Base-by-base conservation (phyloP, 164 flowering plant species). In the Macadamia tetraphylla region DNA sequence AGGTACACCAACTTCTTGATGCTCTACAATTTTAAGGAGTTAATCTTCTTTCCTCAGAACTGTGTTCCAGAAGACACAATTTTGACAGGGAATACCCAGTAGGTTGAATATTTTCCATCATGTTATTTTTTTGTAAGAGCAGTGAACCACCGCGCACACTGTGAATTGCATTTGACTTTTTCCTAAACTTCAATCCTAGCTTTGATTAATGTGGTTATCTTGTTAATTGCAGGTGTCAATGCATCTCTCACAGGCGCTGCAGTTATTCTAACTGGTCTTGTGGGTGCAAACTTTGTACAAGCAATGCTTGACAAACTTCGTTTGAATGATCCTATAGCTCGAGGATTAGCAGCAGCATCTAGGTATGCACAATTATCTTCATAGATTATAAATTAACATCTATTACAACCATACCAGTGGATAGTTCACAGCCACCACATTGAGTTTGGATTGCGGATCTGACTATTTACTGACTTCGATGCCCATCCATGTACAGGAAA, bases 341-440 rank as follows among this genome's bases (percentile, higher is more conserved):
- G 96, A 64, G 98, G 96, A 77, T 87, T 94, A 65, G 98, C 98
- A 60, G 91, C 98, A 55, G 97, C 98, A 55, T 91, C 98, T 18
- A 94, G 98, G 98, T 94, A 81, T 62, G 60, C 23, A 32, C 52
- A 29, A 18, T 11, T 42, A 10, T 46, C 49, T 14, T 2, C 29
- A 3, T 1, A 13, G 3, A 6, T 5, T 7, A n/a, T 52, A 51
- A 29, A 30, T 53, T 9, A 15, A 53, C 9, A 29, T 14, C 11
- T 13, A 58, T 43, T 43, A 30, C 23, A 23, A 43, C 48, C 48
- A 43, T 43, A 43, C 6, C 9, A 43, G 48, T 23, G 23, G 23
- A 23, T 23, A 23, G 23, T 23, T 23, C 23, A 23, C 23, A 23
- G 9, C 9, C 7, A 43, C 9, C 48, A 31, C 18, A 14, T 53